A percentile compares a stretch with the other conserved stretches of the same genome.
Conservation (phyloP, 495 filamentous ascomycete species). For the Xylaria curta region DNA sequence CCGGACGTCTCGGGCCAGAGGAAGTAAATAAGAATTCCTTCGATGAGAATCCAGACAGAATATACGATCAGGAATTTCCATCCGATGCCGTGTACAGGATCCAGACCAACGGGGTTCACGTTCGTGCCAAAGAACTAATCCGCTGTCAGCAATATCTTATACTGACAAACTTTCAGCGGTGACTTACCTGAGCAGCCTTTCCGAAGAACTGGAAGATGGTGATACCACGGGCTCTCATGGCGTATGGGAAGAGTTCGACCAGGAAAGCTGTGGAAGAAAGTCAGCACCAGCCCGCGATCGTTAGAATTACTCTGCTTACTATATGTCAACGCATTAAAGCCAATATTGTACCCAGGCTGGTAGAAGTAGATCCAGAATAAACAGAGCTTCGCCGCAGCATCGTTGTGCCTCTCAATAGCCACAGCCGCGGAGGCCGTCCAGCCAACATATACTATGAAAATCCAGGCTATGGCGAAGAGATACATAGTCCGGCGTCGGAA, state of each 20-base stretch:
- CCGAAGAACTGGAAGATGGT: constrained; percentile 67
- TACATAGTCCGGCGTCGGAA: constrained; percentile 61
- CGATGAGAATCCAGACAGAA: constrained; percentile 62
- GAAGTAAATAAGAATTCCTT: constrained; percentile 60
- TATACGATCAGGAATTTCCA: constrained; percentile 72
- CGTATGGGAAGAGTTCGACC: constrained; percentile 66
- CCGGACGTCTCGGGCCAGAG: constrained; percentile 66
- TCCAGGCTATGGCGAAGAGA: constrained; percentile 51
- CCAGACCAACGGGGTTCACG: constrained; percentile 68
- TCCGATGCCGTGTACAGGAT: constrained; percentile 49
- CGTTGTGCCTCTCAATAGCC: constrained; percentile 45
- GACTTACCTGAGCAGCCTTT: constrained; percentile 45
- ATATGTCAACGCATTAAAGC: constrained; percentile 65
- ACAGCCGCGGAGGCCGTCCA: constrained; percentile 59
- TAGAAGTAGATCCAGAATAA: constrained; percentile 65
- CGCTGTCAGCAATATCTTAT: not conserved
- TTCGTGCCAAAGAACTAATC: constrained; percentile 64
- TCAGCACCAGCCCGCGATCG: constrained; percentile 12
- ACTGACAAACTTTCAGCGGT: not conserved
- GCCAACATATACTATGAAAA: constrained; percentile 55
- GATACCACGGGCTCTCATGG: constrained; percentile 62
- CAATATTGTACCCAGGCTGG: constrained; percentile 64
- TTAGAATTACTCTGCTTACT: constrained; percentile 42
- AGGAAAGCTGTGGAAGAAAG: constrained; percentile 52
- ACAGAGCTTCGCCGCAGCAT: constrained; percentile 51